Base-by-base conservation (phyloP, 2,329 filamentous ascomycete species). In the Pyricularia pennisetigena region DNA sequence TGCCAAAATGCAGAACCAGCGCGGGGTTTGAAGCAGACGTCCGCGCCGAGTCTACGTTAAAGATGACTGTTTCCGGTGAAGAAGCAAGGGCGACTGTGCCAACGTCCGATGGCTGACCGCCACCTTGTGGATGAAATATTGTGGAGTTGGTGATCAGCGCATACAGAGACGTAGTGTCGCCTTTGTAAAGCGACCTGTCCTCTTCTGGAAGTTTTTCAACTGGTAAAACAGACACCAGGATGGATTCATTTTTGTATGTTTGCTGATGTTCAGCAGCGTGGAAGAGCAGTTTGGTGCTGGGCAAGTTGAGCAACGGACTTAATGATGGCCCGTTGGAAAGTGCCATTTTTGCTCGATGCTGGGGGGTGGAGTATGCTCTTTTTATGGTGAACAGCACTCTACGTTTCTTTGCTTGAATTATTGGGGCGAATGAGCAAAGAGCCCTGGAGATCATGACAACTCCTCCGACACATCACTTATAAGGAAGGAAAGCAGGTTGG, bases 101-200 rank as follows among this genome's bases (percentile, higher is more conserved):
- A 12, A 82, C 80, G 70, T 93, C 90, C 0, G 85, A 88, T 0
- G 90, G 90, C 73, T 93, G 90, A 8, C 90, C 90, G 69, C 90
- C 90, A 24, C 90, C 90, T 76, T 93, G 90, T 0, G 88, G 86
- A 70, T 93, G 88, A 77, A 93, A 93, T 70, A 92, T 88, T n/a
- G 90, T 92, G 64, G 84, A 78, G 1, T 85, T 79, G 0, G 87
- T 90, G 6, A 86, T 28, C 59, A 62, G 12, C 2, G 3, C 59
- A 20, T 62, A 28, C 9, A 62, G 24, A 29, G 59, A 26, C 23
- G 59, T 6, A 20, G 14, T 23, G 23, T 62, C 26, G 59, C 59
- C 24, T 62, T 62, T 62, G 26, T 26, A 28, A 6, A 62, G 24
- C 6, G 59, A 7, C 14, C 59, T 62, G 59, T 62, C 59, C 1